A percentile compares a stretch with the other conserved stretches of the same genome.
These are phyloP conservation scores for Pseudogymnoascus sp. DNA, from an alignment of 2,329 filamentous ascomycete genomes.

Conservation along the genomic window DNA sequence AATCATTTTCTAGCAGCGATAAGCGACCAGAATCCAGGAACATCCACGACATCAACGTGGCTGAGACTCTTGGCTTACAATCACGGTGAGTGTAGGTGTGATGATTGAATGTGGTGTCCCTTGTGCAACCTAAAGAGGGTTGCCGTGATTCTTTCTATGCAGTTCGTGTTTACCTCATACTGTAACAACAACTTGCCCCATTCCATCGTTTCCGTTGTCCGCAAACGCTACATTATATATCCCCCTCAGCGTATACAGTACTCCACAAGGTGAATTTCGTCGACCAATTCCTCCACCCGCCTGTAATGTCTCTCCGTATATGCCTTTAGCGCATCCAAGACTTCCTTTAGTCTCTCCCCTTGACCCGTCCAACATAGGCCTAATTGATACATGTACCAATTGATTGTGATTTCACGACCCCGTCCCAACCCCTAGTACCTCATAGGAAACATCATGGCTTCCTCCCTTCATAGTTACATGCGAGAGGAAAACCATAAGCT, in stretches of 20 bases:
- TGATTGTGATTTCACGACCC: neutral
- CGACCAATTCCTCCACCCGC: slow-evolving; percentile 78
- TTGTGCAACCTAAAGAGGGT: neutral
- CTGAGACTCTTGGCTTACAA: neutral
- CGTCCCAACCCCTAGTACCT: neutral
- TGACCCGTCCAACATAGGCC: neutral
- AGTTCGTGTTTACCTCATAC: neutral
- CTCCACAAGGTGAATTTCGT: slow-evolving; percentile 89
- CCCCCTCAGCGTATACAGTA: slow-evolving; percentile 75
- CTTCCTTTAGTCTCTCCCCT: slow-evolving; percentile 48
- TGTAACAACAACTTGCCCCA: neutral
- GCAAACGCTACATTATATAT: slow-evolving; percentile 44
- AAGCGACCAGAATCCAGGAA: neutral
- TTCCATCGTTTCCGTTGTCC: neutral
- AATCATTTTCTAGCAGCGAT: neutral
- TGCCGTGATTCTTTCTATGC: neutral
- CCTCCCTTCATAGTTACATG: neutral
- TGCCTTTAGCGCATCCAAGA: slow-evolving; percentile 78
- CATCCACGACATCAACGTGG: neutral
- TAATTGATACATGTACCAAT: neutral
- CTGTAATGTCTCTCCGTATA: slow-evolving; percentile 93
- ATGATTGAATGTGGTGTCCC: neutral
- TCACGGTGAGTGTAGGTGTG: neutral
- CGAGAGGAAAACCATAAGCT: neutral
- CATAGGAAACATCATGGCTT: neutral